Conservation (phyloP, 495 filamentous ascomycete genomes). For the Penicillium fimorum region DNA sequence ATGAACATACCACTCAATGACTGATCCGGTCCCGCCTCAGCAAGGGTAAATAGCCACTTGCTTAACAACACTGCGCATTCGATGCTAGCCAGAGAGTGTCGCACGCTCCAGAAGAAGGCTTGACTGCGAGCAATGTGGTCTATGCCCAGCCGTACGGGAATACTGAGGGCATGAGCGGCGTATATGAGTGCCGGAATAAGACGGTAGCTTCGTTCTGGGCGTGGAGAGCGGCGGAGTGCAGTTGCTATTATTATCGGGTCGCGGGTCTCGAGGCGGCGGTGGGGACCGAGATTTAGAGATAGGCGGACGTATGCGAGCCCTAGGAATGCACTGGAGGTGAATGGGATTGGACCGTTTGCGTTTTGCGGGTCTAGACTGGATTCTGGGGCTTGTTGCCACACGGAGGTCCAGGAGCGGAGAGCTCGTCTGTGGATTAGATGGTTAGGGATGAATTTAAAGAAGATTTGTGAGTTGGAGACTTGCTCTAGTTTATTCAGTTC, state of each 20-base stretch:
- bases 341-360: constrained; percentile 41
- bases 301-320: constrained; percentile 43
- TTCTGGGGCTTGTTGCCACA: constrained; percentile 45
- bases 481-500: constrained; percentile 42
- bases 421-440: constrained; percentile 26
- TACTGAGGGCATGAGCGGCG: constrained; percentile 40
- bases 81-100: constrained; percentile 47
- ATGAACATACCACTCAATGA: constrained; percentile 31
- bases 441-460: neutral
- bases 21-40: constrained; percentile 32
- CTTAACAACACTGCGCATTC: constrained; percentile 50
- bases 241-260: constrained; percentile 36
- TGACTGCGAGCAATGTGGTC: constrained; percentile 46
- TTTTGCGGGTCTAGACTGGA: constrained; percentile 44
- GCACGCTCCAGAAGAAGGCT: constrained; percentile 50
- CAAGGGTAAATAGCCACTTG: constrained; percentile 47
- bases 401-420: constrained; percentile 40
- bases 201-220: constrained; percentile 38
- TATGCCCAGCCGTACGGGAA: constrained; percentile 41
- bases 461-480: neutral
- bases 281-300: constrained; percentile 37
- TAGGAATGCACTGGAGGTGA: constrained; percentile 40
- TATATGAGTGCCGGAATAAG: constrained; percentile 41
- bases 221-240: constrained; percentile 33
- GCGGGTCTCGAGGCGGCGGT: constrained; percentile 38